These are phyloP conservation scores for Calonectria ilicicola DNA, from an alignment of 2,329 filamentous ascomycete genomes.

Conservation along the genomic window DNA sequence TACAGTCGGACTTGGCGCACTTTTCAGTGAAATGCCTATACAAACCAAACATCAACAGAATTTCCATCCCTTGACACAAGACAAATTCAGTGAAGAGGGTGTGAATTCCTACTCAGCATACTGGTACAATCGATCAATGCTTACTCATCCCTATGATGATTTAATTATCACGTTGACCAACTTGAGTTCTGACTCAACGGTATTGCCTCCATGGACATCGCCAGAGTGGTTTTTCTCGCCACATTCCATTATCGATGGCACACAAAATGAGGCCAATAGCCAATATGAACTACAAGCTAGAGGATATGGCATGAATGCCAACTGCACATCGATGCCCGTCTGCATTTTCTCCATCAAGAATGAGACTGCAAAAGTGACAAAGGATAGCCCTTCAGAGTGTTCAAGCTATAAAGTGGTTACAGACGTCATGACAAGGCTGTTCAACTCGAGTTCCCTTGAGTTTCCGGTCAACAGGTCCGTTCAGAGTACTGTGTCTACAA, in stretches of 20 bases:
- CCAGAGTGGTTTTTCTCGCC: neutral
- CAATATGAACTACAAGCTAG: neutral
- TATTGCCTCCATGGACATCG: neutral
- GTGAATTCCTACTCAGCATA: neutral
- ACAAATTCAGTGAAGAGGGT: neutral
- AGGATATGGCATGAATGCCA: neutral
- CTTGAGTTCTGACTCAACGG: neutral
- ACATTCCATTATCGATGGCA: neutral
- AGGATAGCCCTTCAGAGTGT: neutral
- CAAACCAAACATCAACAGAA: neutral
- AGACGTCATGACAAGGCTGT: neutral
- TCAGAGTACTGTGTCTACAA: too few relatives aligned
- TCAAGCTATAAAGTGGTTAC: neutral
- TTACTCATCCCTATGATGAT: neutral
- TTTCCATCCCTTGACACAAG: neutral
- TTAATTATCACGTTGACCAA: neutral
- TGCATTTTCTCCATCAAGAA: neutral
- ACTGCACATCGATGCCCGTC: neutral
- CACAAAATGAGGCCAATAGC: neutral
- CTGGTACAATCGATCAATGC: neutral
- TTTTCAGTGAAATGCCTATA: conserved; percentile 5
- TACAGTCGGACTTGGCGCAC: neutral
- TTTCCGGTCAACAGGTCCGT: neutral
- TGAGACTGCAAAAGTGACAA: neutral
- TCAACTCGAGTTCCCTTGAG: neutral